Percentiles rank a stretch among this genome's conserved stretches.
These are phyloP conservation scores for Mycena galericulata DNA, from an alignment of 768 basidiomycete genomes.

Conservation along the genomic window DNA sequence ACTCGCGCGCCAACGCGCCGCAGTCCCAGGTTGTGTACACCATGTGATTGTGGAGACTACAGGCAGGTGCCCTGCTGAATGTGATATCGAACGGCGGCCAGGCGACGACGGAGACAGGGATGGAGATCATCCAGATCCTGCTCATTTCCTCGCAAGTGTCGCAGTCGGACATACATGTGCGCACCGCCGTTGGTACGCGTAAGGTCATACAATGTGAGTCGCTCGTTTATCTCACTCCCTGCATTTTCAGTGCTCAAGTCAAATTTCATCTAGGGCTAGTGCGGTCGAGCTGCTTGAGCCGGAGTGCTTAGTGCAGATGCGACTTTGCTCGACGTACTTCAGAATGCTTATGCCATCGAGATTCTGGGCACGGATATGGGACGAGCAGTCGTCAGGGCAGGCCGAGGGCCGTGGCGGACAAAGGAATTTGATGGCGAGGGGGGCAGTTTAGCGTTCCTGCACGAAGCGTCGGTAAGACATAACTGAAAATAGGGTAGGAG, in stretches of 20 bases:
- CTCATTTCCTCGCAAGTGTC: constrained; percentile 95
- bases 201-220: constrained; percentile 89
- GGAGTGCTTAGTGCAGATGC: constrained; percentile 90
- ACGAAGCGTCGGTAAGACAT: not conserved
- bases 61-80: constrained; percentile 87
- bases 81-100: constrained; percentile 83
- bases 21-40: too few species aligned
- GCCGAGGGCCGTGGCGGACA: too few species aligned
- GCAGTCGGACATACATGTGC: constrained; percentile 94
- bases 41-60: too few species aligned
- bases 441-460: constrained; percentile 72
- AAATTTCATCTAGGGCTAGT: constrained; percentile 81
- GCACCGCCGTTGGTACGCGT: constrained; percentile 91
- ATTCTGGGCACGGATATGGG: constrained; percentile 88
- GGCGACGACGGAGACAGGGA: constrained; percentile 78
- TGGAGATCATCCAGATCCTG: constrained; percentile 90
- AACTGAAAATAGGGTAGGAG: too few species aligned
- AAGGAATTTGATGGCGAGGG: too few species aligned
- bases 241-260: constrained; percentile 5
- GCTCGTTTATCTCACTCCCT: not conserved
- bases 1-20: too few species aligned
- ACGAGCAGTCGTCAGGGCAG: constrained; percentile 82
- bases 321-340: constrained; percentile 89
- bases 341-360: constrained; percentile 96
- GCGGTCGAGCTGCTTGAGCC: constrained; percentile 88